A percentile compares a stretch with the other conserved stretches of the same genome.
These are phyloP conservation scores for Pyrenula massariospora DNA, from an alignment of 495 filamentous ascomycete species.

Conservation along the genomic window DNA sequence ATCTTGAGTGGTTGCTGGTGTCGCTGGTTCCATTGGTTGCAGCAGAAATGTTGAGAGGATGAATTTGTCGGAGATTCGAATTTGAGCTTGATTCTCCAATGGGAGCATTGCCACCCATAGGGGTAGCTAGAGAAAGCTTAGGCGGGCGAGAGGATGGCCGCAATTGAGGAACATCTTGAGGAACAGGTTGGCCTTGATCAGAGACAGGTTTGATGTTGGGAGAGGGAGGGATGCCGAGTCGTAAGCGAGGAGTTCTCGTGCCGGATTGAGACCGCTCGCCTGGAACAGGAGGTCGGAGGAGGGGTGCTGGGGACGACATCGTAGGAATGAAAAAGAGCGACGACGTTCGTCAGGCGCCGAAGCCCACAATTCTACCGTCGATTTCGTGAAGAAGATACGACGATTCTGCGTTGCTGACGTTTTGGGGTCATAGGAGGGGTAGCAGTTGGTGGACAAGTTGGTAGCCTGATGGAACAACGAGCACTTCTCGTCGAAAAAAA, in stretches of 20 bases:
- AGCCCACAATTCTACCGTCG: neutral
- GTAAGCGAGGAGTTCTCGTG: slow-evolving; percentile 62
- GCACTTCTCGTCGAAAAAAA: neutral
- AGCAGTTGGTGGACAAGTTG: neutral
- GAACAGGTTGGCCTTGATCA: slow-evolving; percentile 21
- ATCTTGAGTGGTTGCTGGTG: slow-evolving; percentile 62
- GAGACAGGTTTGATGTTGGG: slow-evolving; percentile 61
- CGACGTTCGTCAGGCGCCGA: neutral
- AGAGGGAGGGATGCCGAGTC: slow-evolving; percentile 77
- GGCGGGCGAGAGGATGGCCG: slow-evolving; percentile 44
- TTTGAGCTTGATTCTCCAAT: slow-evolving; percentile 45
- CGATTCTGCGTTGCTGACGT: neutral
- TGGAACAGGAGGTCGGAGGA: slow-evolving; percentile 74
- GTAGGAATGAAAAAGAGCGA: slow-evolving; percentile 24
- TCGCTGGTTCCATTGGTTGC: slow-evolving; percentile 52
- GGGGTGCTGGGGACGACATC: slow-evolving; percentile 70
- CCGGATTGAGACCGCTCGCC: slow-evolving; percentile 53
- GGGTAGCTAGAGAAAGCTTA: slow-evolving; percentile 68
- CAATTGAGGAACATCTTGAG: slow-evolving; percentile 25
- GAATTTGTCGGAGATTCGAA: slow-evolving; percentile 36
- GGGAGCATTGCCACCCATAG: slow-evolving; percentile 61
- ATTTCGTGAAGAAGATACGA: neutral
- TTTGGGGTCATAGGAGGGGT: neutral
- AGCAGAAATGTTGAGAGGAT: slow-evolving; percentile 26
- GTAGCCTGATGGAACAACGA: neutral